These are phyloP conservation scores for Fraxinus albicans DNA, from an alignment of 305 asterid genomes.

Conservation along the genomic window DNA sequence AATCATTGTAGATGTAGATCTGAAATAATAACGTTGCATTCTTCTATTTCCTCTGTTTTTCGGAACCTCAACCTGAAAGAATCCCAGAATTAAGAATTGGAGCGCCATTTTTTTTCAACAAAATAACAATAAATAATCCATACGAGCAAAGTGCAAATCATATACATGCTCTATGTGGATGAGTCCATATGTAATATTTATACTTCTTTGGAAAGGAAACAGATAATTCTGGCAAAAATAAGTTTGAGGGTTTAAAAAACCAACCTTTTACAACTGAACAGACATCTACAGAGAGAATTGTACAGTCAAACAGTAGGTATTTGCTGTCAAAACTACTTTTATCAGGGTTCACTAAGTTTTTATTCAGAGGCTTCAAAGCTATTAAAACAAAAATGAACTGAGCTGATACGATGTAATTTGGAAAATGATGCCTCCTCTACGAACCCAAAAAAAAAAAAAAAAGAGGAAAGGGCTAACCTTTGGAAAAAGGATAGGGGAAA, in stretches of 20 bases:
- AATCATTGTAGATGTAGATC: slow-evolving; percentile 81
- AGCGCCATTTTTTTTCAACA: neutral
- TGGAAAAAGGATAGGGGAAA: neutral
- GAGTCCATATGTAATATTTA: neutral
- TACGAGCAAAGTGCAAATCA: neutral
- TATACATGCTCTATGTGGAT: neutral
- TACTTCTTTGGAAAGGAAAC: neutral
- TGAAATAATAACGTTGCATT: slow-evolving; percentile 85
- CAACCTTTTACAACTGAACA: neutral
- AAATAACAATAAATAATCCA: neutral
- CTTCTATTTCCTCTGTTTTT: slow-evolving; percentile 69
- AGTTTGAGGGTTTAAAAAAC: neutral
- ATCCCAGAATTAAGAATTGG: slow-evolving; percentile 5
- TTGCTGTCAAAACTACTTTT: neutral
- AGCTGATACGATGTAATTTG: neutral
- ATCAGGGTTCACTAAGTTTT: neutral
- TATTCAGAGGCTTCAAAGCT: neutral
- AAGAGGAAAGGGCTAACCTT: neutral
- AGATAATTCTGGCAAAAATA: neutral
- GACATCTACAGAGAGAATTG: neutral
- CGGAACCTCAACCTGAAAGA: slow-evolving; percentile 81
- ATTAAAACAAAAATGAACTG: neutral
- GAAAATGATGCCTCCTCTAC: neutral
- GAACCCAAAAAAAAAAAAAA: neutral
- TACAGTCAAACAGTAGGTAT: neutral